A percentile compares a stretch with the other conserved stretches of the same genome.
phyloP scores from a whole-genome alignment of 192 early-diverging fungal genomes.

The Nowakowskiella sp. region DNA sequence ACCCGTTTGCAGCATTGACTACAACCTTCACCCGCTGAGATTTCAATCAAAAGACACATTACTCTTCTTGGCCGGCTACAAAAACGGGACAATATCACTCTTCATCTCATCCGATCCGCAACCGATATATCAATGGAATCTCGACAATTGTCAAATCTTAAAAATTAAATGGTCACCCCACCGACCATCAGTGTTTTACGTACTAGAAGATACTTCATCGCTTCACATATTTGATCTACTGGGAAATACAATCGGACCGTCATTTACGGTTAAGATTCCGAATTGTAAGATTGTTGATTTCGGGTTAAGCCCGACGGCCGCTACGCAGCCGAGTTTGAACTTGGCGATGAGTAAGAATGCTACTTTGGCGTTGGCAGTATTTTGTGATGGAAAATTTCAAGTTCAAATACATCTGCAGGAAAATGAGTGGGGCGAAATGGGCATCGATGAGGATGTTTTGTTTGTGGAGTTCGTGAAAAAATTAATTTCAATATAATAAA shows the following conservation, averaged over 20 bases:
- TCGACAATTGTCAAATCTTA: neutral
- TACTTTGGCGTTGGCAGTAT: constrained; percentile 24
- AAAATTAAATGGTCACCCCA: constrained; percentile 36
- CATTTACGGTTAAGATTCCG: constrained; percentile 12
- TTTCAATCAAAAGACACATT: too few relatives aligned
- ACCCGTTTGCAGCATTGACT: neutral
- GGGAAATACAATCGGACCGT: constrained; percentile 20
- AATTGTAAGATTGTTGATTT: neutral
- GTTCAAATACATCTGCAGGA: constrained; percentile 26
- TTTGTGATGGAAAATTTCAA: constrained; percentile 23
- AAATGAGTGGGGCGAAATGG: constrained; percentile 21
- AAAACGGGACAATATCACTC: too few relatives aligned
- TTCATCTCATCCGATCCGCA: too few relatives aligned
- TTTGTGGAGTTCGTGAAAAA: constrained; percentile 5
- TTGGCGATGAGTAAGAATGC: constrained; percentile 12
- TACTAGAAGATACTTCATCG: constrained; percentile 17
- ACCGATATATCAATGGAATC: neutral
- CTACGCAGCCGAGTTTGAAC: constrained; percentile 12
- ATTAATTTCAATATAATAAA: too few relatives aligned
- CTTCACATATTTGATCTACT: constrained; percentile 36
- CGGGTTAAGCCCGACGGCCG: constrained; percentile 2
- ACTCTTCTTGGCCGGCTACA: too few relatives aligned
- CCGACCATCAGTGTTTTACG: constrained; percentile 37
- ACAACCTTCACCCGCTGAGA: neutral
- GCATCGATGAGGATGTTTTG: constrained; percentile 26